Conservation (phyloP, 257 asterid genomes). For the Solanum acaule region DNA sequence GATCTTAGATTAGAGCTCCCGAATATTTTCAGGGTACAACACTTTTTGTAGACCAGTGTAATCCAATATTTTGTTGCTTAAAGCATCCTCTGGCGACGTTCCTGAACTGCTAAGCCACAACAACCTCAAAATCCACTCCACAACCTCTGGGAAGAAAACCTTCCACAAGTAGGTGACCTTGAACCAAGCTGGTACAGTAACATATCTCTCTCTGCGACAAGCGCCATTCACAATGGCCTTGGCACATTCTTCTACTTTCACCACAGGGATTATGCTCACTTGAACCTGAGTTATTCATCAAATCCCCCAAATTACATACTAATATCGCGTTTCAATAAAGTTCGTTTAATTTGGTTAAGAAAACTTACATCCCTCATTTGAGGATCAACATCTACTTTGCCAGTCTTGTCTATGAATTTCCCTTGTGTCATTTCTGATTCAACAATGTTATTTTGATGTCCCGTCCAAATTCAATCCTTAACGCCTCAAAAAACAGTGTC, state of each 20-base stretch:
- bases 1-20: not conserved
- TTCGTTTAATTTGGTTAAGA: too few relatives aligned
- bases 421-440: slow-evolving; percentile 71
- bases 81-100: slow-evolving; percentile 9
- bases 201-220: slow-evolving; percentile 37
- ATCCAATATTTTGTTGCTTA: slow-evolving; percentile 36
- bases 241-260: slow-evolving; percentile 34
- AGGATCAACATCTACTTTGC: slow-evolving; percentile 32
- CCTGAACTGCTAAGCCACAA: slow-evolving; percentile 20
- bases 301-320: too few relatives aligned
- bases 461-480: slow-evolving; percentile 48
- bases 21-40: slow-evolving; percentile 35
- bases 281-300: not conserved
- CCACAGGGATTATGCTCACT: slow-evolving; percentile 17
- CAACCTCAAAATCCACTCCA: slow-evolving; percentile 36
- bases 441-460: slow-evolving; percentile 46
- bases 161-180: slow-evolving; percentile 34
- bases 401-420: slow-evolving; percentile 35
- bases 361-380: slow-evolving; percentile 50
- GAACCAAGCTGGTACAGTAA: slow-evolving; percentile 49
- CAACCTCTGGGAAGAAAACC: slow-evolving; percentile 38
- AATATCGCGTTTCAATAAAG: not conserved
- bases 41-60: slow-evolving; percentile 27
- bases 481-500: slow-evolving; percentile 53
- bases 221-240: slow-evolving; percentile 38